A percentile compares a stretch with the other conserved stretches of the same genome.
phyloP scores from a whole-genome alignment of 1,284 basidiomycete genomes.

The Leccinum huronense region DNA sequence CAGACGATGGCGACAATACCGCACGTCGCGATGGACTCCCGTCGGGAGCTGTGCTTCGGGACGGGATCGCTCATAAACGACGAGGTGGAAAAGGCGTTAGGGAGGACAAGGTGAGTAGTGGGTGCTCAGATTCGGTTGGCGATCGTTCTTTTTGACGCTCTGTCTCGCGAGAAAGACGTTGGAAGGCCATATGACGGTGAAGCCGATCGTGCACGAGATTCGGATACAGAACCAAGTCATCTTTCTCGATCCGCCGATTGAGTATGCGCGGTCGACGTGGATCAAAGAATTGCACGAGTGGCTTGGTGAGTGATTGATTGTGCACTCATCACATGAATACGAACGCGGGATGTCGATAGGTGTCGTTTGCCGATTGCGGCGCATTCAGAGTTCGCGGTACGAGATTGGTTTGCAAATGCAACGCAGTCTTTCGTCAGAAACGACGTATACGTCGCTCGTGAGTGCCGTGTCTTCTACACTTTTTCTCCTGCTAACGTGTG shows the following conservation, averaged over 20 bases:
- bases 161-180: constrained; percentile 45
- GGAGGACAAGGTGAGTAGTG: constrained; percentile 64
- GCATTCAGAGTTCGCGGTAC: constrained; percentile 93
- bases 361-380: constrained; percentile 83
- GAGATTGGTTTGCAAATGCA: constrained; percentile 93
- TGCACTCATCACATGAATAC: not conserved
- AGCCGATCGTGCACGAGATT: constrained; percentile 90
- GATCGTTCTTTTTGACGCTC: not conserved
- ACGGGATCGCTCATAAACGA: constrained; percentile 55
- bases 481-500: not conserved
- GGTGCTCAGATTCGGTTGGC: not conserved
- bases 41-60: constrained; percentile 39
- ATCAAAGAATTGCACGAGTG: constrained; percentile 89
- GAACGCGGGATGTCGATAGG: constrained; percentile 43
- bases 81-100: constrained; percentile 63
- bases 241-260: constrained; percentile 96
- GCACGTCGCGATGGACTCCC: constrained; percentile 50
- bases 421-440: constrained; percentile 58
- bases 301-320: constrained; percentile 61
- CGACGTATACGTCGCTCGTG: constrained; percentile 82
- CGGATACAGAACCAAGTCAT: constrained; percentile 99
- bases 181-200: constrained; percentile 70
- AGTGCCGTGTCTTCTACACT: constrained; percentile 24
- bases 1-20: constrained; percentile 56
- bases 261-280: constrained; percentile 91